A percentile compares a stretch with the other conserved stretches of the same genome.
phyloP scores from a whole-genome alignment of 208 protist species.

The Vickermania ingenoplastis region DNA sequence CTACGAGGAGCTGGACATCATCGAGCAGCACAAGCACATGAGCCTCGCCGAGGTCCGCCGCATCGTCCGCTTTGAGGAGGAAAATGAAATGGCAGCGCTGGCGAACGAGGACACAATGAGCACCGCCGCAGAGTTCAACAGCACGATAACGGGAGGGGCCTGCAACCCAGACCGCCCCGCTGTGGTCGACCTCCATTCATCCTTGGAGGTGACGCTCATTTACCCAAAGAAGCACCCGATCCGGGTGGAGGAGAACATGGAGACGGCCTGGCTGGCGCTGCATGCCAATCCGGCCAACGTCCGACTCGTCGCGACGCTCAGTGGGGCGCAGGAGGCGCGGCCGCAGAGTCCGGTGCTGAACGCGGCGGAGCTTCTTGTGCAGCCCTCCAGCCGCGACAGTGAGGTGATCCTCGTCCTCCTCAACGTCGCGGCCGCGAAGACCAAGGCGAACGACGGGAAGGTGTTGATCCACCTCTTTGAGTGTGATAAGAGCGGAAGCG shows the following conservation, averaged over 20 bases:
- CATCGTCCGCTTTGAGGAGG: conserved; percentile 18
- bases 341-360: conserved; percentile 26
- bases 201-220: conserved; percentile 36
- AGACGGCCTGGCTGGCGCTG: conserved; percentile 15
- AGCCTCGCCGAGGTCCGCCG: conserved; percentile 54
- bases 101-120: neutral
- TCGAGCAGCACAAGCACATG: conserved; percentile 33
- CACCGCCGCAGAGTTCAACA: neutral
- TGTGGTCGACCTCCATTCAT: conserved; percentile 59
- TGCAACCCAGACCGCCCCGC: conserved; percentile 13
- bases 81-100: neutral
- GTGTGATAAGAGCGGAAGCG: conserved; percentile 7
- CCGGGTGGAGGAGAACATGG: conserved; percentile 15
- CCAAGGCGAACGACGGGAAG: conserved; percentile 6
- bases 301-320: conserved; percentile 18
- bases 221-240: conserved; percentile 57
- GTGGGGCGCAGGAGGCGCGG: conserved; percentile 13
- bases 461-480: conserved; percentile 49
- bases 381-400: conserved; percentile 41
- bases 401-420: conserved; percentile 53
- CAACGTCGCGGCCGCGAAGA: conserved; percentile 23
- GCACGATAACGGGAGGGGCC: neutral
- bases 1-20: conserved; percentile 67
- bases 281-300: conserved; percentile 12
- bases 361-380: conserved; percentile 42